These are phyloP conservation scores for Friedmanniomyces endolithicus DNA, from an alignment of 495 filamentous ascomycete species.

Conservation along the genomic window DNA sequence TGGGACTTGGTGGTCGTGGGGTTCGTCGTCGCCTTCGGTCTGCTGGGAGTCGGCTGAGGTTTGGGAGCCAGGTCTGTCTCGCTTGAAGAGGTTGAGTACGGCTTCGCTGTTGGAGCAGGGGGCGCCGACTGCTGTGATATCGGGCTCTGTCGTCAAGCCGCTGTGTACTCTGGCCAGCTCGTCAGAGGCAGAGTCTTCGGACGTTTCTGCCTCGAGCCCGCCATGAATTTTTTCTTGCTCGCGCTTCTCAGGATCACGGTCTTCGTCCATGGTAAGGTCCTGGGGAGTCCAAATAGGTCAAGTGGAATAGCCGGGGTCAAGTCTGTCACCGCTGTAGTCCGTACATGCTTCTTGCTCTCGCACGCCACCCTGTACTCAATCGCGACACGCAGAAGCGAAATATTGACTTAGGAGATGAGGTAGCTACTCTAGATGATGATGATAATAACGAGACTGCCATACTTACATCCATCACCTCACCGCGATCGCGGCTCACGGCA, in stretches of 20 bases:
- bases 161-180: not conserved
- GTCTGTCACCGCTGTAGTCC: no score
- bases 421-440: not conserved
- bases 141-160: conserved; percentile 5
- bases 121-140: not conserved
- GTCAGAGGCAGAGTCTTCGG: not conserved
- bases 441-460: not conserved
- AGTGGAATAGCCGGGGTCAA: no score
- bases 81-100: not conserved
- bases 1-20: conserved; percentile 15
- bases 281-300: no score
- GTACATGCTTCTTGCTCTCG: no score
- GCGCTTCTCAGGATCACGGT: conserved; percentile 8
- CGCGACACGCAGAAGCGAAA: no score
- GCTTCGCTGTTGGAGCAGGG: conserved; percentile 8
- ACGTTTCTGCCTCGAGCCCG: not conserved
- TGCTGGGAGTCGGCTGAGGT: conserved; percentile 2
- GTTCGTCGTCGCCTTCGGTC: conserved; percentile 1
- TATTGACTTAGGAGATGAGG: not conserved
- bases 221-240: not conserved
- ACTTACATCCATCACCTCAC: not conserved
- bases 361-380: no score
- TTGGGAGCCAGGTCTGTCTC: not conserved
- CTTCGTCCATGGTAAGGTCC: not conserved
- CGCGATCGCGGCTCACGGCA: not conserved